These are phyloP conservation scores for Pseudodiploospora longispora DNA, from an alignment of 2,329 filamentous ascomycete species.

Conservation along the genomic window DNA sequence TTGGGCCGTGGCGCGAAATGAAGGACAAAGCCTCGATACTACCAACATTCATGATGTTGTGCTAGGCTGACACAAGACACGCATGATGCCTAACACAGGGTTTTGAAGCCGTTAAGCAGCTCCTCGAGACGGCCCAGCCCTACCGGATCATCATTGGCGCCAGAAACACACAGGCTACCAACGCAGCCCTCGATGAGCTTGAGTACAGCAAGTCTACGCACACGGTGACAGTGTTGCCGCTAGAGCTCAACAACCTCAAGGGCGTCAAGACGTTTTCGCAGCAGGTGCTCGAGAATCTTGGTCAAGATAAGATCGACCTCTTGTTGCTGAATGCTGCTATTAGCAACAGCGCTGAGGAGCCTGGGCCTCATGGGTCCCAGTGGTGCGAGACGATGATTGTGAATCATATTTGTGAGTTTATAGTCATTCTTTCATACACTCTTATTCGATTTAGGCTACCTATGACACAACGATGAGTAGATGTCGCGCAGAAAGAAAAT, in stretches of 20 bases:
- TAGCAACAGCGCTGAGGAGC: constrained; percentile 25
- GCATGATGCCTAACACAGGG: constrained; percentile 26
- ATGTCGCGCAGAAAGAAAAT: no score
- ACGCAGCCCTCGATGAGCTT: constrained; percentile 33
- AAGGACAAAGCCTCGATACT: background rate
- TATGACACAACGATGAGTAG: no score
- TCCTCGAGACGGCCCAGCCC: constrained; percentile 35
- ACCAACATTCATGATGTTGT: background rate
- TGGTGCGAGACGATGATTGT: constrained; percentile 45
- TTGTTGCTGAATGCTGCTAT: constrained; percentile 42
- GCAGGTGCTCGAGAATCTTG: constrained; percentile 33
- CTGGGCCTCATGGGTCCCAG: constrained; percentile 32
- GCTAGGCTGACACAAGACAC: background rate
- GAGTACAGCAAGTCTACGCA: constrained; percentile 32
- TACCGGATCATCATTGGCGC: constrained; percentile 43
- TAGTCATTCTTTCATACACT: background rate
- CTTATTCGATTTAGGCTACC: no score
- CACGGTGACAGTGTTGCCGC: constrained; percentile 35
- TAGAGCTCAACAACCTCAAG: constrained; percentile 39
- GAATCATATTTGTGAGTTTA: constrained; percentile 41
- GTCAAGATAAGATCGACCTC: constrained; percentile 35
- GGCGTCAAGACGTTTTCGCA: constrained; percentile 39
- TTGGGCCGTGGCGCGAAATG: background rate
- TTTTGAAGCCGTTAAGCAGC: constrained; percentile 44
- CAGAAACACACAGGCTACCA: constrained; percentile 33